phyloP scores from a whole-genome alignment of 2,329 filamentous ascomycete genomes.

The Hymenoscyphus scutula region DNA sequence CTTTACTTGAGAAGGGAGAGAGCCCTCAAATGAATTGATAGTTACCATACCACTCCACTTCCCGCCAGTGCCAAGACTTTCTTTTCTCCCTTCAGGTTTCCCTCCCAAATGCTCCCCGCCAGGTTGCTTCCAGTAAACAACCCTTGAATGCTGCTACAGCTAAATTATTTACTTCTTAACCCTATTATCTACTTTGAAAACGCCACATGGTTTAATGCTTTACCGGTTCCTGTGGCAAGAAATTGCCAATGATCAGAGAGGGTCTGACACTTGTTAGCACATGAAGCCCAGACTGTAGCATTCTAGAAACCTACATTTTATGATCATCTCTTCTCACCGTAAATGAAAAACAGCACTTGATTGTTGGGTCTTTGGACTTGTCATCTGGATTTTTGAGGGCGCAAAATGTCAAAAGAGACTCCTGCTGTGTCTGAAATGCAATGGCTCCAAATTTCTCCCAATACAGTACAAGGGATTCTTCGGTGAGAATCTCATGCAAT shows the following conservation, averaged over 20 bases:
- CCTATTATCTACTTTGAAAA: slow-evolving; percentile 15
- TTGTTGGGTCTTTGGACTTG: slow-evolving; percentile 65
- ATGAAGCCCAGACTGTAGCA: background rate
- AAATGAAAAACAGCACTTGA: slow-evolving; percentile 96
- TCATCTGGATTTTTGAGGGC: slow-evolving; percentile 79
- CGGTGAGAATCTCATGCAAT: slow-evolving; percentile 91
- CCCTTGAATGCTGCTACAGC: background rate
- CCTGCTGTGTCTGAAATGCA: slow-evolving; percentile 90
- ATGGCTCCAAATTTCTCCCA: slow-evolving; percentile 99
- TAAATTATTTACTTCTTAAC: slow-evolving; percentile 9
- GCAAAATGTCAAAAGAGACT: slow-evolving; percentile 92
- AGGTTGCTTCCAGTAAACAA: background rate
- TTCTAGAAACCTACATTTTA: slow-evolving; percentile 71
- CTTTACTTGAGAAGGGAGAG: background rate
- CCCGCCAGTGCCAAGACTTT: slow-evolving; percentile 1
- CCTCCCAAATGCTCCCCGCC: background rate
- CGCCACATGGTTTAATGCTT: slow-evolving; percentile 4
- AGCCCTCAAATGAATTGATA: background rate
- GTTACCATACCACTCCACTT: background rate
- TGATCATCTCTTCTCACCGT: slow-evolving; percentile 92
- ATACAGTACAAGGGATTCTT: slow-evolving; percentile 92
- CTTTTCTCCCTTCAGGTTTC: background rate
- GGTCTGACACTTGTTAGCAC: slow-evolving; percentile 55
- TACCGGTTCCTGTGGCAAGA: slow-evolving; percentile 66
- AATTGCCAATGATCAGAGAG: slow-evolving; percentile 93